Percentiles rank a stretch among this genome's conserved stretches.
phyloP scores from a whole-genome alignment of 176 grass and related monocot genomes.

The Phyllostachys edulis region DNA sequence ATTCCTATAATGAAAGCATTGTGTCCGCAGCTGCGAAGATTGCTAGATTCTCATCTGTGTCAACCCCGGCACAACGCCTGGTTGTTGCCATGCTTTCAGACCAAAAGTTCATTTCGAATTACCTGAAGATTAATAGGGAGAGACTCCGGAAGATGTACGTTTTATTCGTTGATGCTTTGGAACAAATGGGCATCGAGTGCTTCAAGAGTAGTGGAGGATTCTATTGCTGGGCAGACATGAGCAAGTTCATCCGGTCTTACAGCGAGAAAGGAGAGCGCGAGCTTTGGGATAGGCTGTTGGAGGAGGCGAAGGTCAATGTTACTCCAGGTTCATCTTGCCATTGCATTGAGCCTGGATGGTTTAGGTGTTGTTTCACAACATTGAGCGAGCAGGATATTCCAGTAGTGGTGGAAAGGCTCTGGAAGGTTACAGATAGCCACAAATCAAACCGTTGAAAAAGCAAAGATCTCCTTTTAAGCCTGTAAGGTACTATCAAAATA shows the following conservation, averaged over 20 bases:
- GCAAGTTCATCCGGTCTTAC: slow-evolving; percentile 74
- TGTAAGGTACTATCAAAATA: slow-evolving; percentile 8
- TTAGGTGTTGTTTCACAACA: slow-evolving; percentile 81
- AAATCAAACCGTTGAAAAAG: slow-evolving; percentile 16
- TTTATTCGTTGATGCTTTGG: slow-evolving; percentile 61
- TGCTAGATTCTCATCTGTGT: slow-evolving; percentile 89
- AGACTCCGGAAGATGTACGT: slow-evolving; percentile 54
- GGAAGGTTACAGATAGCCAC: slow-evolving; percentile 52
- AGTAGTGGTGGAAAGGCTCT: slow-evolving; percentile 74
- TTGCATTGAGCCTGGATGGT: slow-evolving; percentile 98
- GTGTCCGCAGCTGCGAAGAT: slow-evolving; percentile 70
- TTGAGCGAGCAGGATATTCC: slow-evolving; percentile 78
- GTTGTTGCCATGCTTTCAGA: slow-evolving; percentile 88
- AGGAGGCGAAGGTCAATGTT: slow-evolving; percentile 75
- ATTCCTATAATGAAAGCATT: slow-evolving; percentile 77
- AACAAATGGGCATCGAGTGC: slow-evolving; percentile 79
- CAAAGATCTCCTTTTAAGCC: neutral
- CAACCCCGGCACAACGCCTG: slow-evolving; percentile 58
- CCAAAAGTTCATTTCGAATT: slow-evolving; percentile 65
- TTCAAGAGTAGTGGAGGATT: slow-evolving; percentile 82
- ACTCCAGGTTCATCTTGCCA: slow-evolving; percentile 93
- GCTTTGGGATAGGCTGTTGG: slow-evolving; percentile 80
- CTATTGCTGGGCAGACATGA: slow-evolving; percentile 98
- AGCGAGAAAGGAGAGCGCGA: slow-evolving; percentile 85
- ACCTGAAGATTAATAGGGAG: slow-evolving; percentile 57